phyloP scores from a whole-genome alignment of 805 yeast genomes.

The Yarrowia hollandica region DNA sequence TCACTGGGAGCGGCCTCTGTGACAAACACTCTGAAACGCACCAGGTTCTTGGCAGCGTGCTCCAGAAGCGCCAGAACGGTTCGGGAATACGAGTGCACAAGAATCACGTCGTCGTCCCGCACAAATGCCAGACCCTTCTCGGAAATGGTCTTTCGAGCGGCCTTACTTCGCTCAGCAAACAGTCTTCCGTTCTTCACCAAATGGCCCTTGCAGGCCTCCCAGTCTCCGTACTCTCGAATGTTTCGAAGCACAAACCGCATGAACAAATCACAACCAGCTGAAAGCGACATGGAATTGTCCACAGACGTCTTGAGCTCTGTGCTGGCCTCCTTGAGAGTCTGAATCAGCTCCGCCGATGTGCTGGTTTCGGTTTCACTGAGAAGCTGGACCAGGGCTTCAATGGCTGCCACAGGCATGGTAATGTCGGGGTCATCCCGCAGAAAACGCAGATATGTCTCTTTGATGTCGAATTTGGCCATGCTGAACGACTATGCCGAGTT shows the following conservation, averaged over 20 bases:
- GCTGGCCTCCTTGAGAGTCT: conserved; percentile 73
- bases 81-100: conserved; percentile 90
- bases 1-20: conserved; percentile 90
- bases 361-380: conserved; percentile 80
- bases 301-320: conserved; percentile 72
- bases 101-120: conserved; percentile 83
- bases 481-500: too few species aligned
- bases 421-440: conserved; percentile 89
- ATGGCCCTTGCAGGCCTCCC: conserved; percentile 89
- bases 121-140: conserved; percentile 84
- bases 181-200: conserved; percentile 91
- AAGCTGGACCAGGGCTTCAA: conserved; percentile 86
- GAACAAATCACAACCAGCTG: conserved; percentile 97
- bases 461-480: conserved; percentile 63
- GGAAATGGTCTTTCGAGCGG: conserved; percentile 83
- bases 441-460: conserved; percentile 73
- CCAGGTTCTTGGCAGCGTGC: conserved; percentile 72
- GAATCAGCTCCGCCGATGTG: conserved; percentile 90
- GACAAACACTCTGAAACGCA: conserved; percentile 84
- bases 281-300: conserved; percentile 85
- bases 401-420: conserved; percentile 99
- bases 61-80: conserved; percentile 76
- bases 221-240: conserved; percentile 79
- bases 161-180: conserved; percentile 88
- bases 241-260: conserved; percentile 90